phyloP scores from a whole-genome alignment of 257 asterid genomes.

The Capsicum pubescens region DNA sequence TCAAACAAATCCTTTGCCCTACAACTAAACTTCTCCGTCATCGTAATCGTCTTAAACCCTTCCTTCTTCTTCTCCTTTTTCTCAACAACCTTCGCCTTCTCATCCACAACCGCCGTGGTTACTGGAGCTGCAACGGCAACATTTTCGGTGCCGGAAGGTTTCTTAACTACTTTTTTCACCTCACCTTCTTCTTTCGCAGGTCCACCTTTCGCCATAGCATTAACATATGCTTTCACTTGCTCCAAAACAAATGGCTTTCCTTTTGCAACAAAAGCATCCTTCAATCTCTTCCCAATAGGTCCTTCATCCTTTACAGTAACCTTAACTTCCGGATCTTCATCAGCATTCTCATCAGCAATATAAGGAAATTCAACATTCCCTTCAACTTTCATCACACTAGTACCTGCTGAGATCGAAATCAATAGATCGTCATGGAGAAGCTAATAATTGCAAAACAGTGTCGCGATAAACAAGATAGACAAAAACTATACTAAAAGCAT shows the following conservation, averaged over 20 bases:
- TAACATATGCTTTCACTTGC: conserved; percentile 63
- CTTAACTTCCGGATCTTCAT: conserved; percentile 79
- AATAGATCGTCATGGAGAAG: too few species aligned
- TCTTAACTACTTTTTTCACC: conserved; percentile 55
- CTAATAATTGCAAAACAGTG: too few species aligned
- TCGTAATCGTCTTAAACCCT: conserved; percentile 85
- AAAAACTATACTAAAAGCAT: too few species aligned
- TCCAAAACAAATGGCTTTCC: conserved; percentile 83
- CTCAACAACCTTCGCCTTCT: conserved; percentile 22
- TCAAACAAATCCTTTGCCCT: conserved; percentile 82
- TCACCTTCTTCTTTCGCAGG: conserved; percentile 92
- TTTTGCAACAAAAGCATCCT: conserved; percentile 72
- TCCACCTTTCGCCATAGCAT: conserved; percentile 80
- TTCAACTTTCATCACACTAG: conserved; percentile 51
- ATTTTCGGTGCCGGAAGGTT: conserved; percentile 24
- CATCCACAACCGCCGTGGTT: background rate
- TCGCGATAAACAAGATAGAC: too few species aligned
- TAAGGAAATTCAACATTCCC: conserved; percentile 86
- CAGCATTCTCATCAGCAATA: conserved; percentile 93
- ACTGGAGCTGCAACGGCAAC: background rate
- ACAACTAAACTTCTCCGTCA: conserved; percentile 88
- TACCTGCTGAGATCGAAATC: conserved; percentile 1
- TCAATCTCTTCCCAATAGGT: conserved; percentile 65
- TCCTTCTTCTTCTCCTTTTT: conserved; percentile 68
- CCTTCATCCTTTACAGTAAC: conserved; percentile 79